phyloP scores from a whole-genome alignment of 2,329 filamentous ascomycete species.

The Lasiodiplodia sp. region DNA sequence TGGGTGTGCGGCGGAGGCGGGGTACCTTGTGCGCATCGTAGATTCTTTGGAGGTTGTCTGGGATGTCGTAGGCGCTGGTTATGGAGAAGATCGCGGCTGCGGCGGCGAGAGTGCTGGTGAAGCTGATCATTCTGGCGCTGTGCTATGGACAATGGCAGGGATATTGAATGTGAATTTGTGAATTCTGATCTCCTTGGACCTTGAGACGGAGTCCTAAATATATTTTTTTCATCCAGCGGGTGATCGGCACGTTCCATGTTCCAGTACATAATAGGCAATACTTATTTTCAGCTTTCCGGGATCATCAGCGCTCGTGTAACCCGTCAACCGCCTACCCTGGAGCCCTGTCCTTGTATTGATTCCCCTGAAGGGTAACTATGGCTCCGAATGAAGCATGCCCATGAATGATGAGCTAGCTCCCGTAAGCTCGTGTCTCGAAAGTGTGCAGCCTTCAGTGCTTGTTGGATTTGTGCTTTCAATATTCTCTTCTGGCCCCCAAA shows the following conservation, averaged over 20 bases:
- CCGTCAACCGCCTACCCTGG: no score
- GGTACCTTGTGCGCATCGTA: conserved; percentile 5
- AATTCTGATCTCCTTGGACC: background rate
- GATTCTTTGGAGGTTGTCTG: background rate
- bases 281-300: background rate
- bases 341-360: background rate
- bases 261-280: background rate
- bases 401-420: background rate
- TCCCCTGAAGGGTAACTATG: background rate
- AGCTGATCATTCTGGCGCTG: background rate
- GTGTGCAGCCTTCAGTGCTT: background rate
- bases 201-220: background rate
- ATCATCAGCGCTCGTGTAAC: conserved; percentile 1
- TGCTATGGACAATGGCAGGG: no score
- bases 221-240: background rate
- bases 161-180: background rate
- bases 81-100: background rate
- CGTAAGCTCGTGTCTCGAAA: background rate
- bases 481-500: background rate
- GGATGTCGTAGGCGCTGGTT: conserved; percentile 1
- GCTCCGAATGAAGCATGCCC: background rate
- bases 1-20: background rate
- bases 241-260: background rate
- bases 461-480: background rate
- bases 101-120: background rate